Conservation (phyloP, 805 yeast species). For the Saturnispora hagleri region DNA sequence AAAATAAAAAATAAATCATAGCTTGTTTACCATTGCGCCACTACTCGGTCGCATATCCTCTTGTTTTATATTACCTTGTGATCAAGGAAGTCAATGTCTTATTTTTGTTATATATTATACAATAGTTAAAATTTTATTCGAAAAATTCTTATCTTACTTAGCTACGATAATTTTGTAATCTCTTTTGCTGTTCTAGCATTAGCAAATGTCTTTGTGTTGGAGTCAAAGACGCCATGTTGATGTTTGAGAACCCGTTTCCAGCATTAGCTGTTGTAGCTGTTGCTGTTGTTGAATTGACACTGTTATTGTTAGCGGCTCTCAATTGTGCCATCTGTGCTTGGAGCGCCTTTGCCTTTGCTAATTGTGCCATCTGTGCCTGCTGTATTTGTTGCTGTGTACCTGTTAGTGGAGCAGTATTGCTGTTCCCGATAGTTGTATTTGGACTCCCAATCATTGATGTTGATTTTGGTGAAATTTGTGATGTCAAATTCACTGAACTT, state of each 20-base stretch:
- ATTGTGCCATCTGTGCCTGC: conserved; percentile 13
- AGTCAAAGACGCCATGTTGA: conserved; percentile 6
- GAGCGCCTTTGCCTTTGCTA: conserved; percentile 18
- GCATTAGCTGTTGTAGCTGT: neutral
- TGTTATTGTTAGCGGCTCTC: conserved; percentile 5
- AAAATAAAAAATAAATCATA: neutral
- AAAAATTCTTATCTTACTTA: neutral
- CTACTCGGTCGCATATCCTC: neutral
- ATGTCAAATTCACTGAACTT: conserved; percentile 3
- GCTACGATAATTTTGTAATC: conserved; percentile 3
- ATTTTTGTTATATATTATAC: neutral
- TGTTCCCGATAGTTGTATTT: conserved; percentile 6
- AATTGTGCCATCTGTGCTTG: conserved; percentile 8
- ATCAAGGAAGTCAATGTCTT: neutral
- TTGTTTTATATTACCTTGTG: neutral
- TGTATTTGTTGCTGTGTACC: conserved; percentile 10
- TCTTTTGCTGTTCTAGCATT: conserved; percentile 9
- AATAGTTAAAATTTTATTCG: neutral
- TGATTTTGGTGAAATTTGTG: neutral
- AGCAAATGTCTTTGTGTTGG: conserved; percentile 4
- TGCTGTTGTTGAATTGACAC: conserved; percentile 4
- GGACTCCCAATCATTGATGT: conserved; percentile 2
- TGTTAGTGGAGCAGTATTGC: conserved; percentile 3
- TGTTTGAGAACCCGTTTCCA: neutral
- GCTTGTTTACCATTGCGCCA: neutral